These are phyloP conservation scores for apple (Malus domestica) DNA, from an alignment of 306 rosid genomes.

Conservation along the genomic window DNA sequence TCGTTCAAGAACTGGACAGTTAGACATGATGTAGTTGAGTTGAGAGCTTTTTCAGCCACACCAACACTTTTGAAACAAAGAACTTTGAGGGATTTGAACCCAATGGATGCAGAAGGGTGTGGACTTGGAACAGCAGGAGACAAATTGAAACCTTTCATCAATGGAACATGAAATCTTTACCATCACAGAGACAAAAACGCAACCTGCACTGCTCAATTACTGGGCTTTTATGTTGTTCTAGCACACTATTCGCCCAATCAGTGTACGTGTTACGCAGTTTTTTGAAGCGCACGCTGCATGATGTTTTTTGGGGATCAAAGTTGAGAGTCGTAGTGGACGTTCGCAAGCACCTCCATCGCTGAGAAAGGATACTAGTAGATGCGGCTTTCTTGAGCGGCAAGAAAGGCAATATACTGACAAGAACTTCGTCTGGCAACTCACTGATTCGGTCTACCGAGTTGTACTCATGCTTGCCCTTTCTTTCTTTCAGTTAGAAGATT, in stretches of 20 bases:
- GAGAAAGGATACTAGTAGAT: background rate
- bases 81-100: background rate
- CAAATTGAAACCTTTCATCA: background rate
- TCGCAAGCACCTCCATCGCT: background rate
- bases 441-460: background rate
- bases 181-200: background rate
- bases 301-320: background rate
- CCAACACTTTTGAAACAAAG: background rate
- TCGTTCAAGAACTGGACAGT: background rate
- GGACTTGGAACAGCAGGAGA: no score
- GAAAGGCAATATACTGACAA: background rate
- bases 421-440: background rate
- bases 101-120: background rate
- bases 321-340: background rate
- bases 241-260: background rate
- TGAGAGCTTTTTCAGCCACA: background rate
- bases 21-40: background rate
- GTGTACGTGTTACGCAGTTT: background rate
- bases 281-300: no score
- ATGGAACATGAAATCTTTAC: background rate
- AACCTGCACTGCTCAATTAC: background rate
- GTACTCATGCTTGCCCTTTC: background rate
- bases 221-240: background rate
- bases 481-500: background rate
- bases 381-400: background rate